Conservation (phyloP, 345 rosid species). For the Camelina hispida region DNA sequence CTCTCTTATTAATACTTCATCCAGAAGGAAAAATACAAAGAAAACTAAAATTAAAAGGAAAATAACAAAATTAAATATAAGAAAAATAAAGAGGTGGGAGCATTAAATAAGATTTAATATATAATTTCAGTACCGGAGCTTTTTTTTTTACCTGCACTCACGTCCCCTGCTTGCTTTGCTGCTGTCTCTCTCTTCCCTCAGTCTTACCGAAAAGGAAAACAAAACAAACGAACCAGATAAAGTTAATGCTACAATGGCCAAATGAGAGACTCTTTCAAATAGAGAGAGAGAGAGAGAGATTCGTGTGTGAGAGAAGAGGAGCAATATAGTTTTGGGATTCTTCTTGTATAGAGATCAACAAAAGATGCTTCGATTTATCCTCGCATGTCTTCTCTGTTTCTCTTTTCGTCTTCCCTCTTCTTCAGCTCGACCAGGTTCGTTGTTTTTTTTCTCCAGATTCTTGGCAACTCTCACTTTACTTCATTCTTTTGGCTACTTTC, state of each 20-base stretch:
- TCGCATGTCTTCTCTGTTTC: conserved; percentile 51
- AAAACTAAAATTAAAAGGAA: neutral
- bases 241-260: conserved; percentile 25
- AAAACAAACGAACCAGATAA: conserved; percentile 27
- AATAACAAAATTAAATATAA: too few species aligned
- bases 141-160: conserved; percentile 48
- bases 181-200: conserved; percentile 33
- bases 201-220: conserved; percentile 21
- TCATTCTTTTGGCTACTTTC: neutral
- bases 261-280: conserved; percentile 22
- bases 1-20: neutral
- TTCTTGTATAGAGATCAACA: conserved; percentile 31
- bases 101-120: conserved; percentile 32
- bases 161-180: conserved; percentile 27
- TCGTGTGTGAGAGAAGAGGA: neutral
- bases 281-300: neutral
- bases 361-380: conserved; percentile 45
- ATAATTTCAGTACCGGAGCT: conserved; percentile 4
- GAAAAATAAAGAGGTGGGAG: conserved; percentile 7
- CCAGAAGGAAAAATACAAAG: conserved; percentile 20
- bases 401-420: conserved; percentile 43
- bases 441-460: conserved; percentile 38
- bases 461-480: conserved; percentile 21
- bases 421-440: conserved; percentile 58
- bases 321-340: neutral